Evolutionary conservation across 768 basidiomycete species (phyloP), one percentile per base, ranked within the genome.

Genomic region (Naganishia onofrii): DNA sequence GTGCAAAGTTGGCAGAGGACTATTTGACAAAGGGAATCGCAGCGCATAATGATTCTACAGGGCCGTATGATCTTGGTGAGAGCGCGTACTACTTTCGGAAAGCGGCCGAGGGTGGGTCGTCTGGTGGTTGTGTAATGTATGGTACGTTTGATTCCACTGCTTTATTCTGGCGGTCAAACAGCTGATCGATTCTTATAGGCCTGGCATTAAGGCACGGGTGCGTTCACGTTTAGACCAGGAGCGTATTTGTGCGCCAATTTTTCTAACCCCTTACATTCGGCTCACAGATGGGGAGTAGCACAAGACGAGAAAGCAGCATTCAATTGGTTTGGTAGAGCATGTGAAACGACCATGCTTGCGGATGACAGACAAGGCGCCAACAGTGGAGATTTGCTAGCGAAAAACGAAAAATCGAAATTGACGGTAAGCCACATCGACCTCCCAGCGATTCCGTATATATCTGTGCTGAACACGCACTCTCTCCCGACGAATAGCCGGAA

Each of bases 21-120:
- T 70, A 75, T n/a, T 67, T 81, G 1, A 56, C 68, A 54, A 70
- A 66, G 17, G 78, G 78, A 2, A 71, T 79, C 6, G 76, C 77
- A 36, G 51, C 54, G 51, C 70, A 68, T 31, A 36, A 60, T 34
- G 36, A 68, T 28, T 76, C 77, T 0, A 75, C 76, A 64, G 77
- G 72, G 15, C 68, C 72, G 31, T 74, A 76, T 17, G 79, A 80
- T 70, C 38, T 79, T 23, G 71, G 77, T 4, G 77, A 76, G 48
- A 74, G 73, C 21, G 78, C 77, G 65, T 79, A 76, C 73, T 76
- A 76, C 58, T 81, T 81, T 54, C 72, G 75, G 70, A 76, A 74
- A 70, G 76, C 80, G 64, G 78, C 80, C 42, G 76, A 81, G 67
- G 74, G 71, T 12, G 78, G 80, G 2, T 78, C 75, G 67, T 44